Evolutionary conservation across 345 rosid genomes (phyloP).

Genomic region (Aethionema arabicum): DNA sequence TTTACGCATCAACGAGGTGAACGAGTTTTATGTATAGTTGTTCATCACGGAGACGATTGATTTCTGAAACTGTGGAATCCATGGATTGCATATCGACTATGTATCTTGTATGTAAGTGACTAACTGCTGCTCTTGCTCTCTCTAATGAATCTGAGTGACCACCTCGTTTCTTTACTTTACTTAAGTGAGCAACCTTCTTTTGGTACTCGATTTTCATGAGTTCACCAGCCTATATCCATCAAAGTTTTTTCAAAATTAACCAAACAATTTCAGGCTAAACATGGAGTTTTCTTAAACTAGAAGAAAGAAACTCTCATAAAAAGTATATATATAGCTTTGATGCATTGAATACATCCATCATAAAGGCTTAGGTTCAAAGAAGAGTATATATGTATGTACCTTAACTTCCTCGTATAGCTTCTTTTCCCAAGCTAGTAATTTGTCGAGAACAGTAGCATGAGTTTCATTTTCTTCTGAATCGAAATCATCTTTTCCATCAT

Average conservation of each 20-base stretch:
- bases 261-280: too few relatives aligned
- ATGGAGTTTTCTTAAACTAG: too few relatives aligned
- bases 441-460: conserved; percentile 95
- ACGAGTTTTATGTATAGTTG: conserved; percentile 81
- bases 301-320: not conserved
- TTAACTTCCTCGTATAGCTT: conserved; percentile 98
- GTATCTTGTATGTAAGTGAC: conserved; percentile 93
- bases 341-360: not conserved
- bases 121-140: conserved; percentile 84
- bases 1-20: conserved; percentile 83
- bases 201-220: conserved; percentile 88
- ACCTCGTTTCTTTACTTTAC: conserved; percentile 71
- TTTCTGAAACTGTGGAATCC: conserved; percentile 95
- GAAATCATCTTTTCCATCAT: conserved; percentile 67
- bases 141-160: conserved; percentile 74
- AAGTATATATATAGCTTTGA: not conserved
- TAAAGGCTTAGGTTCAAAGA: too few relatives aligned
- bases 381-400: conserved; percentile 39
- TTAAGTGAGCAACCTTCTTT: conserved; percentile 67
- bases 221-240: conserved; percentile 76
- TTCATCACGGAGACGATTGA: conserved; percentile 87
- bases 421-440: conserved; percentile 96
- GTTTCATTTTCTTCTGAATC: conserved; percentile 84
- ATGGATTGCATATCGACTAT: conserved; percentile 99
- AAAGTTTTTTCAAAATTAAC: conserved; percentile 33